Base-by-base conservation (phyloP, 805 yeast genomes). In the Hermanozyma aechmeae region DNA sequence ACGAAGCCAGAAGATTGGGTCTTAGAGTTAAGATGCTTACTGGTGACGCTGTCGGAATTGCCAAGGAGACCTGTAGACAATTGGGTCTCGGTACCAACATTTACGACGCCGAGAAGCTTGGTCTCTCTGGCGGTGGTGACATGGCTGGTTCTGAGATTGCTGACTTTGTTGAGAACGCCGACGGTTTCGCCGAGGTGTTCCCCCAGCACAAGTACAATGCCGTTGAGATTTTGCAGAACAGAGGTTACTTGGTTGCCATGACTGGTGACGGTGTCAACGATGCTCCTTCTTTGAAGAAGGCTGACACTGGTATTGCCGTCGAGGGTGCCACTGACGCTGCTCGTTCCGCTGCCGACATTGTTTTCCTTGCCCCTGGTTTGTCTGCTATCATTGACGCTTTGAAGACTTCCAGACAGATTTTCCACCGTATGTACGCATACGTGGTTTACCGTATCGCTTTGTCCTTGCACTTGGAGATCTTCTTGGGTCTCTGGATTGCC, bases 201-300 rank as follows among this genome's bases (percentile, higher is more conserved):
- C 96, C 96, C 49, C 95, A 85, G 73, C 95, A 85, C 73, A 85
- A 85, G 71, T 84, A 82, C 73, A 83, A 79, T 60, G 95, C 87
- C 54, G 96, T 85, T 65, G 95, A 84, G 71, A 83, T 84, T 60
- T 75, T 85, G 65, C 95, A 85, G 73, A 74, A 79, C 61, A 79
- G 95, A 76, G 95, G 95, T 68, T 84, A 81, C 79, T 75, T 85
- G 68, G 94, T 86, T 68, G 96, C 95, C 66, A 85, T 85, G 96
- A 85, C 96, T 73, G 96, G 96, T 81, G 96, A 85, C 61, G 96
- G 96, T 83, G 95, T 85, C 60, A 85, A 85, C 73, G 96, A 85
- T 69, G 95, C 95, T 53, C 96, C 96, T 55, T 85, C 95, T 44
- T 76, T 85, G 68, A 85, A 85, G 85, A 85, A 85, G 76, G 94